Evolutionary conservation across 2,329 filamentous ascomycete species (phyloP).

Genomic region (Pseudopithomyces maydicus): DNA sequence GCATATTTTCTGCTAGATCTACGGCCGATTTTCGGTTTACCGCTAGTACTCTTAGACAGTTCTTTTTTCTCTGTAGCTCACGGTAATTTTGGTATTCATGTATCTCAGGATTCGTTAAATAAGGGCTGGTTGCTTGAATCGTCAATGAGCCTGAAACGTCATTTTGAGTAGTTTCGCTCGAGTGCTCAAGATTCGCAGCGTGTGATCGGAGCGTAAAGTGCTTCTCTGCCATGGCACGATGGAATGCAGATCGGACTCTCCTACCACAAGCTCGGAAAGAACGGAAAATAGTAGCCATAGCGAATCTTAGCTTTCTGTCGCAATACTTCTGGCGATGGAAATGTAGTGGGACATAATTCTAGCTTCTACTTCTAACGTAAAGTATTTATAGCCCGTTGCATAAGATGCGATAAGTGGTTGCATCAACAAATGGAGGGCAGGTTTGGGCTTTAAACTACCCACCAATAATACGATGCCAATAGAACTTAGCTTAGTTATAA

Average conservation of each 20-base stretch:
- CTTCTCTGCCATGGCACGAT: background rate
- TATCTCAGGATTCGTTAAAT: background rate
- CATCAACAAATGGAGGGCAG: background rate
- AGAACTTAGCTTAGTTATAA: background rate
- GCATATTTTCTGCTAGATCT: background rate
- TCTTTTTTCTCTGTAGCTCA: background rate
- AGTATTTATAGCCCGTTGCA: background rate
- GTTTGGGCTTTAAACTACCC: background rate
- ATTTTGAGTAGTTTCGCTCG: background rate
- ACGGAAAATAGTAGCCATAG: background rate
- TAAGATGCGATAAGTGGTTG: background rate
- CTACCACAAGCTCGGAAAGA: background rate
- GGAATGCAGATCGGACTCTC: background rate
- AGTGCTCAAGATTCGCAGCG: background rate
- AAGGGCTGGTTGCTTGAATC: background rate
- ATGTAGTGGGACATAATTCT: background rate
- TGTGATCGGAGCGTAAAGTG: background rate
- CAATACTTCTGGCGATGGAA: background rate
- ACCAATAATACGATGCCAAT: too few species aligned
- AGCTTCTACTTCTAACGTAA: background rate
- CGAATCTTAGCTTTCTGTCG: background rate
- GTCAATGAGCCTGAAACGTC: background rate
- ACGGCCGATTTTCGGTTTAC: background rate
- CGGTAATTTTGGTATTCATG: background rate
- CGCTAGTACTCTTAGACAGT: background rate